These are phyloP conservation scores for Ascochyta clinopodiicola DNA, from an alignment of 2,329 filamentous ascomycete genomes.

Conservation along the genomic window DNA sequence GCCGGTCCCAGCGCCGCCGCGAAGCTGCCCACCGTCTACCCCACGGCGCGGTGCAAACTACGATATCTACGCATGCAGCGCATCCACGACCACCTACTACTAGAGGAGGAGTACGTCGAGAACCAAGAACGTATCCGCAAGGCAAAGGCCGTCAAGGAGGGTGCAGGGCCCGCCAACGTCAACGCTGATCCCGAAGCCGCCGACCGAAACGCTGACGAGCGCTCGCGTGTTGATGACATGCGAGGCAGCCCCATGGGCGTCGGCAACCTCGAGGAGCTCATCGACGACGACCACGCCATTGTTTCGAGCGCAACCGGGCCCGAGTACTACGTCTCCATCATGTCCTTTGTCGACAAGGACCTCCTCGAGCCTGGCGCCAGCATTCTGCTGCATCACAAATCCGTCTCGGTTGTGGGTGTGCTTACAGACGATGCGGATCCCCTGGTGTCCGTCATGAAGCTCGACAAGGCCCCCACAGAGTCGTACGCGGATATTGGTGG, in stretches of 20 bases:
- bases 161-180: slow-evolving; percentile 62
- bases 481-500: slow-evolving; percentile 99
- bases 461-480: slow-evolving; percentile 97
- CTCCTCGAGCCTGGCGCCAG: slow-evolving; percentile 94
- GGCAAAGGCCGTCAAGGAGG: slow-evolving; percentile 70
- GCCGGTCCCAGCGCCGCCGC: slow-evolving; percentile 92
- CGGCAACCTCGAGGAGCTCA: slow-evolving; percentile 96
- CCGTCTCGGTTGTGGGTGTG: slow-evolving; percentile 95
- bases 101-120: slow-evolving; percentile 98
- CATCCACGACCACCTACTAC: slow-evolving; percentile 93
- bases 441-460: slow-evolving; percentile 97
- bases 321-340: slow-evolving; percentile 99
- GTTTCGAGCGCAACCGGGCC: slow-evolving; percentile 96
- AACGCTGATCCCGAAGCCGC: slow-evolving; percentile 72
- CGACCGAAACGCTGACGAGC: slow-evolving; percentile 92
- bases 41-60: slow-evolving; percentile 96
- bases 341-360: slow-evolving; percentile 99
- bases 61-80: slow-evolving; percentile 97
- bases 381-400: slow-evolving; percentile 95
- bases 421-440: slow-evolving; percentile 96
- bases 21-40: slow-evolving; percentile 92
- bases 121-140: slow-evolving; percentile 97
- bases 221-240: slow-evolving; percentile 96
- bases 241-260: slow-evolving; percentile 98
- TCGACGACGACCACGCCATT: slow-evolving; percentile 98